Evolutionary conservation across 495 filamentous ascomycete genomes (phyloP).

Genomic region (Penicillium bialowiezense): DNA sequence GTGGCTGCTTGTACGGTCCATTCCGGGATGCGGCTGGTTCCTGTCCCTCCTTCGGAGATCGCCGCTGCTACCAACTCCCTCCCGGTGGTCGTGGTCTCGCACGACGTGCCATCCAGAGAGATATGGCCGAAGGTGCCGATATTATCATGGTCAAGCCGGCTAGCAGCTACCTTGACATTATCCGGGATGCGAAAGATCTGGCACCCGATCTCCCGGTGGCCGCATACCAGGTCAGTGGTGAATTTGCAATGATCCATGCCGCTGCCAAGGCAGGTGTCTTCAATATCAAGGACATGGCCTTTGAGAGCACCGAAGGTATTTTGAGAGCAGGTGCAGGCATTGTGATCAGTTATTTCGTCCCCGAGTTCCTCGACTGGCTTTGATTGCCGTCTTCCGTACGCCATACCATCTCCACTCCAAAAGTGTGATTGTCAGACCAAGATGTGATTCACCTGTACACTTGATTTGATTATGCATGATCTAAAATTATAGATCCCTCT

Average conservation of each 20-base stretch:
- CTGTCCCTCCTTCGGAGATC: constrained; percentile 86
- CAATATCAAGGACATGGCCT: constrained; percentile 91
- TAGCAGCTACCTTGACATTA: constrained; percentile 90
- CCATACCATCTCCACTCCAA: background rate
- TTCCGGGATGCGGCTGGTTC: constrained; percentile 97
- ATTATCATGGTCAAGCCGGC: constrained; percentile 99
- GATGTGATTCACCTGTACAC: background rate
- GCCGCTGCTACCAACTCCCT: constrained; percentile 93
- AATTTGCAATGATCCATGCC: constrained; percentile 98
- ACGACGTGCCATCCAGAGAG: constrained; percentile 82
- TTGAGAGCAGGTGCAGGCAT: constrained; percentile 89
- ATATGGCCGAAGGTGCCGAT: constrained; percentile 91
- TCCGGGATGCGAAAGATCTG: constrained; percentile 91
- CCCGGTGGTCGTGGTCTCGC: constrained; percentile 91
- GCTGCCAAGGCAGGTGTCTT: constrained; percentile 97
- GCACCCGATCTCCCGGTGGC: constrained; percentile 86
- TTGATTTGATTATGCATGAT: background rate
- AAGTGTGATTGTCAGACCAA: background rate
- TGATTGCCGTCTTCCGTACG: constrained; percentile 2
- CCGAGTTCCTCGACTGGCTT: constrained; percentile 89
- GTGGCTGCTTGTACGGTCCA: constrained; percentile 91
- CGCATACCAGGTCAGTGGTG: constrained; percentile 94
- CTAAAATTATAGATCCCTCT: constrained; percentile 5
- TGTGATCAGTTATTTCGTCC: constrained; percentile 89
- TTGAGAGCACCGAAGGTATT: constrained; percentile 90